phyloP scores from a whole-genome alignment of 192 early-diverging fungal species.

The Podila verticillata region DNA sequence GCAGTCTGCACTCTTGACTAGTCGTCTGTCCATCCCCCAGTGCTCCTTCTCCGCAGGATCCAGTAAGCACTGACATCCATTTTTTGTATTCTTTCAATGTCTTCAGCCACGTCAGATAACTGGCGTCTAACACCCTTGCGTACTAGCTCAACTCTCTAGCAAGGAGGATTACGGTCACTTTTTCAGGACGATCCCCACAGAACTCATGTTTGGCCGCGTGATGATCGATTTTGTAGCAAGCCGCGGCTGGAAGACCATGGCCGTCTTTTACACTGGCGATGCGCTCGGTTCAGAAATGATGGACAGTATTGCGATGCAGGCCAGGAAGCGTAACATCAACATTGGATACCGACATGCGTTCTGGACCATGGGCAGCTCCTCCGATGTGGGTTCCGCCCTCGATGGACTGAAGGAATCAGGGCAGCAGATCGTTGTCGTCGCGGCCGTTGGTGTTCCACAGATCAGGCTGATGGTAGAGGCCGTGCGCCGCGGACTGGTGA shows the following conservation, averaged over 20 bases:
- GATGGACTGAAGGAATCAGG: constrained; percentile 44
- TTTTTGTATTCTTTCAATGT: constrained; percentile 5
- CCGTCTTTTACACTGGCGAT: constrained; percentile 59
- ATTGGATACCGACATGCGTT: constrained; percentile 50
- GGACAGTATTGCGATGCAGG: constrained; percentile 47
- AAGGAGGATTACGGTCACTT: constrained; percentile 61
- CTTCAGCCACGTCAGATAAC: too few species aligned
- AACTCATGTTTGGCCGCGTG: constrained; percentile 59
- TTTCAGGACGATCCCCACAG: constrained; percentile 62
- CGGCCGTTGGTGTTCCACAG: constrained; percentile 49
- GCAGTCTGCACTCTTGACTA: constrained; percentile 59
- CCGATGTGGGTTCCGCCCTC: constrained; percentile 33
- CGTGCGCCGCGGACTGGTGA: constrained; percentile 39
- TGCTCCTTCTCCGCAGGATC: constrained; percentile 63
- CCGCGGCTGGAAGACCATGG: constrained; percentile 57
- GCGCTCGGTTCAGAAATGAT: constrained; percentile 57
- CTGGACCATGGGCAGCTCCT: constrained; percentile 32
- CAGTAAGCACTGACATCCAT: constrained; percentile 38
- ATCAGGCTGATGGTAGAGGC: constrained; percentile 51
- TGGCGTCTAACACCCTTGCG: neutral
- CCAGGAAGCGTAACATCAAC: constrained; percentile 34
- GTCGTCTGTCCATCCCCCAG: constrained; percentile 59
- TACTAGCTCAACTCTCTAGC: constrained; percentile 55
- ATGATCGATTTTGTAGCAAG: constrained; percentile 59
- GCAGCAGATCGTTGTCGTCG: constrained; percentile 58